Conservation (phyloP, 2,329 filamentous ascomycete genomes). For the Monosporascus sp. region DNA sequence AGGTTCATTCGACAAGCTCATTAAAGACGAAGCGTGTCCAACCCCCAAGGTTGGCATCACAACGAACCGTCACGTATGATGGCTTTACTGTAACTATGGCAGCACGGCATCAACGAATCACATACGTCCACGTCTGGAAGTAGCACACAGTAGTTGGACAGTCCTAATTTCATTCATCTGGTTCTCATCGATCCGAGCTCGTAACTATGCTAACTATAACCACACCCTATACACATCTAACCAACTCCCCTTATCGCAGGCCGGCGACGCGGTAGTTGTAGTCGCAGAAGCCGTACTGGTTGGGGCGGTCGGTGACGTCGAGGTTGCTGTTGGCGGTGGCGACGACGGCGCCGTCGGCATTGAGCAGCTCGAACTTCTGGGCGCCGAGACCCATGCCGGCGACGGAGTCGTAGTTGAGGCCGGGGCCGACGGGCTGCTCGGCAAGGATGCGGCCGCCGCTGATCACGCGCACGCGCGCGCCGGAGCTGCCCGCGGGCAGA, state of each 20-base stretch:
- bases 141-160: too few species aligned
- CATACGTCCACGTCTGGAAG: too few species aligned
- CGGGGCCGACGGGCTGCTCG: conserved; percentile 11
- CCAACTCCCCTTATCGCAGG: conserved; percentile 9
- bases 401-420: conserved; percentile 22
- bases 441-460: conserved; percentile 20
- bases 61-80: too few species aligned
- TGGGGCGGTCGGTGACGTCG: conserved; percentile 18
- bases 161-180: too few species aligned
- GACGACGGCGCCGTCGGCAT: conserved; percentile 15
- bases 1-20: too few species aligned
- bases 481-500: conserved; percentile 7
- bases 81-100: too few species aligned
- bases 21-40: too few species aligned
- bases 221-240: background rate
- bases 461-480: conserved; percentile 15
- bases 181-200: too few species aligned
- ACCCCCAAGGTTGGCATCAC: too few species aligned
- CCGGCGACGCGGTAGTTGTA: conserved; percentile 27
- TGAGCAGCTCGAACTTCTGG: conserved; percentile 25
- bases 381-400: conserved; percentile 16
- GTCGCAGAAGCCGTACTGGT: conserved; percentile 21
- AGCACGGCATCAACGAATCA: too few species aligned
- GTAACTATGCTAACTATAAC: too few species aligned
- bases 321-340: conserved; percentile 13